Conservation (phyloP, 2,329 filamentous ascomycete species). For the Ceratocystis albifundus region DNA sequence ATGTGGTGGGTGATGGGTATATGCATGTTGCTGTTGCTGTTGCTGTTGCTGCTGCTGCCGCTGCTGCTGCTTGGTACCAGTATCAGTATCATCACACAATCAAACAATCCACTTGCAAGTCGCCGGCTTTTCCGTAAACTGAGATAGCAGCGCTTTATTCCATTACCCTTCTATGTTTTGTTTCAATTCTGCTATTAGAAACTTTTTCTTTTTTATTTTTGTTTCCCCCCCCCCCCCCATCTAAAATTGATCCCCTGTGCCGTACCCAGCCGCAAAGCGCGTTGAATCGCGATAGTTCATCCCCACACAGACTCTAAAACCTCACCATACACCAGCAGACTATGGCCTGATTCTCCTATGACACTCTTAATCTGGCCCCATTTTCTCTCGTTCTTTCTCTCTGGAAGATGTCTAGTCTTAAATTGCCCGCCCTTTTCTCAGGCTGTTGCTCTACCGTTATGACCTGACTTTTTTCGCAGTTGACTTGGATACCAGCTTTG, state of each 20-base stretch:
- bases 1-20: too few relatives aligned
- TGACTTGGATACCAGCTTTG: background rate
- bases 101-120: background rate
- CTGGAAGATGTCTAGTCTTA: background rate
- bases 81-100: background rate
- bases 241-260: background rate
- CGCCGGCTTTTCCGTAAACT: background rate
- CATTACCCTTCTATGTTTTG: background rate
- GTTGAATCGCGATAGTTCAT: background rate
- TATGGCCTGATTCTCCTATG: background rate
- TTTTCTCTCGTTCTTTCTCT: background rate
- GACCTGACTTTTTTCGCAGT: background rate
- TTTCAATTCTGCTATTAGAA: background rate
- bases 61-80: background rate
- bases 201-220: background rate
- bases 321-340: slow-evolving; percentile 3
- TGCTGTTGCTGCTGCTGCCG: background rate
- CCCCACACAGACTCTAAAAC: background rate
- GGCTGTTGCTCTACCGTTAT: background rate
- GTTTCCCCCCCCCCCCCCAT: too few relatives aligned
- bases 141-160: too few relatives aligned
- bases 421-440: background rate
- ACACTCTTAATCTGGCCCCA: background rate
- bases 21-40: too few relatives aligned
- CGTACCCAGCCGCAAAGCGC: background rate